phyloP scores from a whole-genome alignment of 805 yeast genomes.

The Ogataea kodamae region DNA sequence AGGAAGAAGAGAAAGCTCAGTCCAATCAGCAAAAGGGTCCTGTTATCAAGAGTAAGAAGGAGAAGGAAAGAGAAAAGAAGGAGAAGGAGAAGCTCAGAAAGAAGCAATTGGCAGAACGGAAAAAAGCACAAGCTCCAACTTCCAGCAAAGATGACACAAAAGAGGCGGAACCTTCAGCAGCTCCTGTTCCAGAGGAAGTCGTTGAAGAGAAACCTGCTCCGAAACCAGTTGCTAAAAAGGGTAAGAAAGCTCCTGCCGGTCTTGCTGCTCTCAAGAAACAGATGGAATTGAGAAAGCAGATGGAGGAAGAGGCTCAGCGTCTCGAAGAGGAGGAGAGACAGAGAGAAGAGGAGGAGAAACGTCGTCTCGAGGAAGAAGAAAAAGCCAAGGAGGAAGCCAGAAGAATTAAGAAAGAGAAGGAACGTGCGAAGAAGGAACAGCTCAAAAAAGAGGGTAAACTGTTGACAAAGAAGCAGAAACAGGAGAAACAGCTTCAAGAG shows the following conservation, averaged over 20 bases:
- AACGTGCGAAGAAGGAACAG: slow-evolving; percentile 81
- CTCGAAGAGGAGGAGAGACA: slow-evolving; percentile 66
- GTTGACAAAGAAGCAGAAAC: slow-evolving; percentile 91
- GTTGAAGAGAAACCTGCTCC: slow-evolving; percentile 37
- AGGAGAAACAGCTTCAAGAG: slow-evolving; percentile 80
- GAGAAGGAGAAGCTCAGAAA: slow-evolving; percentile 86
- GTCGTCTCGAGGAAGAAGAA: slow-evolving; percentile 55
- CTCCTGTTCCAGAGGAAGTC: slow-evolving; percentile 40
- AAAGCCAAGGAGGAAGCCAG: slow-evolving; percentile 58
- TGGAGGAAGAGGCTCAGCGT: slow-evolving; percentile 77
- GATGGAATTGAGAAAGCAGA: slow-evolving; percentile 80
- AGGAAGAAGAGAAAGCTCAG: slow-evolving; percentile 44
- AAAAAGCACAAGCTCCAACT: slow-evolving; percentile 56
- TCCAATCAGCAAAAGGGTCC: slow-evolving; percentile 44
- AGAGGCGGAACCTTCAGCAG: slow-evolving; percentile 22
- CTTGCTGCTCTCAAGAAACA: slow-evolving; percentile 88
- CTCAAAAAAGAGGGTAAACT: slow-evolving; percentile 95
- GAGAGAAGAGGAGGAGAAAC: slow-evolving; percentile 49
- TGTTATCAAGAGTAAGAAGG: slow-evolving; percentile 84
- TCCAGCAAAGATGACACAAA: slow-evolving; percentile 16
- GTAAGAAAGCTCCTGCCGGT: slow-evolving; percentile 85
- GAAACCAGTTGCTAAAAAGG: slow-evolving; percentile 32
- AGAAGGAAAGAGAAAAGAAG: slow-evolving; percentile 91
- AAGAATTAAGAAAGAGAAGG: slow-evolving; percentile 77
- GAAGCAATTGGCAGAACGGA: slow-evolving; percentile 84